A percentile compares a stretch with the other conserved stretches of the same genome.
phyloP scores from a whole-genome alignment of 352 stramenopile genomes.

The Phytophthora boehmeriae region DNA sequence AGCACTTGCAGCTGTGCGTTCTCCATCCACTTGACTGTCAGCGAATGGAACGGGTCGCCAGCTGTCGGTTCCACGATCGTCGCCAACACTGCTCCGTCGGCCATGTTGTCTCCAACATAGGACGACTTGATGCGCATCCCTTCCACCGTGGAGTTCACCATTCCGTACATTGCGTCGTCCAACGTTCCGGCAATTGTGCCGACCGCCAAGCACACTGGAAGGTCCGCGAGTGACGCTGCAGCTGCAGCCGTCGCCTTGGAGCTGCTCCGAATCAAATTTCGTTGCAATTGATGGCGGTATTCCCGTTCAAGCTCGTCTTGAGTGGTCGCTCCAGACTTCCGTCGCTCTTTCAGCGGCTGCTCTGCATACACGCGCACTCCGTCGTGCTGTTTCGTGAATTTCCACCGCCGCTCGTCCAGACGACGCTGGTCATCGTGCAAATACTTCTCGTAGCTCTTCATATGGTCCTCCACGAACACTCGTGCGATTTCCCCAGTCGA shows the following conservation, averaged over 20 bases:
- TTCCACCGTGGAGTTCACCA: constrained; percentile 36
- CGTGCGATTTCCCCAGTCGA: constrained; percentile 36
- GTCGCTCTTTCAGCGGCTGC: constrained; percentile 25
- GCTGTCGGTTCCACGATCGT: constrained; percentile 48
- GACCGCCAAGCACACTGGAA: constrained; percentile 34
- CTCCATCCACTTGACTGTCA: constrained; percentile 50
- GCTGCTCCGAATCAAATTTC: background rate
- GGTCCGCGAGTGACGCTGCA: constrained; percentile 25
- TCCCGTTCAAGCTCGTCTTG: constrained; percentile 32
- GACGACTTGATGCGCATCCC: constrained; percentile 42
- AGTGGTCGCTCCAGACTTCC: constrained; percentile 17
- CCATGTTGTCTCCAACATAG: constrained; percentile 51
- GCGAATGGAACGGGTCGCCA: constrained; percentile 47
- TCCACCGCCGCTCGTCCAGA: constrained; percentile 33
- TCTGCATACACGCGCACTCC: constrained; percentile 36
- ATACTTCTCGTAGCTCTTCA: constrained; percentile 37
- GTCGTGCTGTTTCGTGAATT: constrained; percentile 31
- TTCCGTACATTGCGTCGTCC: constrained; percentile 53
- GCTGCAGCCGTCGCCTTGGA: constrained; percentile 25
- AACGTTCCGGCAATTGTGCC: constrained; percentile 37
- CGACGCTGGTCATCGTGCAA: constrained; percentile 30
- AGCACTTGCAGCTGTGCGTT: constrained; percentile 28
- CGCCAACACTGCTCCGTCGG: constrained; percentile 49
- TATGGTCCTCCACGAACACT: constrained; percentile 32
- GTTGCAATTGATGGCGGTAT: constrained; percentile 20